Evolutionary conservation across 495 filamentous ascomycete genomes (phyloP).

Genomic region (Lophium mytilinum): DNA sequence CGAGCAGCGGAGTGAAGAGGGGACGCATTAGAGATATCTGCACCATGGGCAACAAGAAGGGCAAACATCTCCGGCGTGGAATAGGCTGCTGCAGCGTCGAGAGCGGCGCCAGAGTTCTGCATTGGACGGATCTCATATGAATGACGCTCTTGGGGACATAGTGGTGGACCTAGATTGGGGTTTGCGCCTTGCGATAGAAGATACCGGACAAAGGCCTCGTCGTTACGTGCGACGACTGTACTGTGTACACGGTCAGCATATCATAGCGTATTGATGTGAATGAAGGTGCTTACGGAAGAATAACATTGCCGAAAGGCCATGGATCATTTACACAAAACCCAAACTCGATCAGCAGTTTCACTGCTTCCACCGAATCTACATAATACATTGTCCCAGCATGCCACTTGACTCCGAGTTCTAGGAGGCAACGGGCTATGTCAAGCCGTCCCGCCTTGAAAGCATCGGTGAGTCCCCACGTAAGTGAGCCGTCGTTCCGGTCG

Average conservation of each 20-base stretch:
- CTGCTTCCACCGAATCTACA: background rate
- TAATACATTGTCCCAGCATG: background rate
- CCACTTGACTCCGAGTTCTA: background rate
- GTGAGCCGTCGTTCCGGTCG: background rate
- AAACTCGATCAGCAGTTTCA: background rate
- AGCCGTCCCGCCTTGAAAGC: background rate
- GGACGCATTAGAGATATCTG: background rate
- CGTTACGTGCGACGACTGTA: background rate
- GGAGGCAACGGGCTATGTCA: background rate
- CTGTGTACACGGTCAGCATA: background rate
- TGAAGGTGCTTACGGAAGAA: background rate
- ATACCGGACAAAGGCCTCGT: background rate
- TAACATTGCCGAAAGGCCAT: background rate
- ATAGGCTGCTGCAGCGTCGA: background rate
- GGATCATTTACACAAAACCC: background rate
- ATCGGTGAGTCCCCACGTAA: background rate
- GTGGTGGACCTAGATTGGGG: constrained; percentile 1
- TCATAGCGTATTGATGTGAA: too few relatives aligned
- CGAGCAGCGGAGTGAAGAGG: background rate
- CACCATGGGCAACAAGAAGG: background rate
- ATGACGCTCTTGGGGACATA: background rate
- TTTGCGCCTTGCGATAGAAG: background rate
- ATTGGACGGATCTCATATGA: background rate
- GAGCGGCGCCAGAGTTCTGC: background rate
- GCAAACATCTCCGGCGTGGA: constrained; percentile 1